Percentiles rank a stretch among this genome's conserved stretches.
These are phyloP conservation scores for Starmerella ratchasimensis DNA, from an alignment of 805 yeast species.

Conservation along the genomic window DNA sequence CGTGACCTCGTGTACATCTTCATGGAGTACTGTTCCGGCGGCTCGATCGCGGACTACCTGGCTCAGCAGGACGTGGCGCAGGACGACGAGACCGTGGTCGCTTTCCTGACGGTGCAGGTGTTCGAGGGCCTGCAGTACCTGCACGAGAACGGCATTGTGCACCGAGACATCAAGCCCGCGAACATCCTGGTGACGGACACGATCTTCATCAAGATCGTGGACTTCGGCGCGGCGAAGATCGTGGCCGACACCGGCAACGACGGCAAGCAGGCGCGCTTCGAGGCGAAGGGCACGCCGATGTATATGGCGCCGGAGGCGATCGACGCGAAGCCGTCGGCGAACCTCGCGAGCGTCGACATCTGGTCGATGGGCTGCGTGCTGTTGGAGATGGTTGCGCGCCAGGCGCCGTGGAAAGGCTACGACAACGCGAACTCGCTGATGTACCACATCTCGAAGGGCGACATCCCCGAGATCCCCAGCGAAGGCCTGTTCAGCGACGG, in stretches of 20 bases:
- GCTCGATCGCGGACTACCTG: constrained; percentile 69
- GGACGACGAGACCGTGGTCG: constrained; percentile 86
- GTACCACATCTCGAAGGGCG: constrained; percentile 96
- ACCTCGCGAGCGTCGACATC: constrained; percentile 59
- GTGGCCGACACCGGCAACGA: constrained; percentile 29
- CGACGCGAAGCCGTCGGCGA: constrained; percentile 46
- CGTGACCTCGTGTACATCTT: constrained; percentile 87
- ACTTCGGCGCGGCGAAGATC: constrained; percentile 95
- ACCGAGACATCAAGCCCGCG: constrained; percentile 92
- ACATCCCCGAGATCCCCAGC: constrained; percentile 71
- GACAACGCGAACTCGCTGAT: constrained; percentile 98
- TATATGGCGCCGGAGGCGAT: constrained; percentile 97
- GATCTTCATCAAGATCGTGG: constrained; percentile 83
- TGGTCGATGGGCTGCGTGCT: constrained; percentile 98
- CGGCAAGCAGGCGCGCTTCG: constrained; percentile 21
- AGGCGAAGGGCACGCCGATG: constrained; percentile 91
- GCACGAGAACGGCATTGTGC: constrained; percentile 91
- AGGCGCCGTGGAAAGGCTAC: constrained; percentile 89
- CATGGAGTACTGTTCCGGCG: constrained; percentile 96
- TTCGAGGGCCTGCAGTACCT: constrained; percentile 89
- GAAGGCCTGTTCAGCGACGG: constrained; percentile 60
- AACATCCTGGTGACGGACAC: constrained; percentile 71
- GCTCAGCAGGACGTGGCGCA: constrained; percentile 26
- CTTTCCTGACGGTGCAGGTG: constrained; percentile 80
- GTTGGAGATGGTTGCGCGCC: constrained; percentile 90